Evolutionary conservation across 2,329 filamentous ascomycete genomes (phyloP), one percentile per base, ranked within the genome.

Genomic region (Xylariaceae sp.): DNA sequence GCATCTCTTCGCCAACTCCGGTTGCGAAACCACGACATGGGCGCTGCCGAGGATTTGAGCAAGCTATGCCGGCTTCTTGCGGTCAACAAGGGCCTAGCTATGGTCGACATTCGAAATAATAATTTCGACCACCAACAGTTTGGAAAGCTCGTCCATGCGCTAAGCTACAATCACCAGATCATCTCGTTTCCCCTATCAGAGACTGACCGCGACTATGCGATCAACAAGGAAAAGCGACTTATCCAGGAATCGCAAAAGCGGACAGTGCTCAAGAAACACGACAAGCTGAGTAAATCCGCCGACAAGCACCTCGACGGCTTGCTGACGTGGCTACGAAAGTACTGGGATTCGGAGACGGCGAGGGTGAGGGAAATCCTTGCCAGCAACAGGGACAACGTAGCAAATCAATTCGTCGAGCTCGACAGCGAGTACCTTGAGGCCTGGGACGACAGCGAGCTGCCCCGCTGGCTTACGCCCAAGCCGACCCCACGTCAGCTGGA

Each of bases 21-120:
- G 1, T 72, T 83, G 46, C 76, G 79, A 57, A 82, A 79, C 63
- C 80, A 83, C 59, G 80, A 81, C 53, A 75, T 79, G 26, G 80
- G 78, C 30, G 67, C 66, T n/a, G 64, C 61, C 12, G 63, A 68
- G 37, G 68, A 70, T 50, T 53, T 69, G 48, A 65, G 62, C 11
- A 75, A 78, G 47, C 64, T 81, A 42, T 79, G 78, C 41, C 73
- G 73, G 41, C 76, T 77, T 2, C 72, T 83, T 12, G 72, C 74
- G 4, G 65, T 68, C 32, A 82, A 81, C 63, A 70, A 68, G 55
- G 74, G 73, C 0, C 71, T 83, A 2, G 71, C 72, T 31, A 79
- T 78, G 51, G 67, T 83, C 12, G 80, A 83, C 63, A 80, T 78
- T 60, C 75, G 78, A 41, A 74, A 76, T 59, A 83, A 82, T 57